Conservation (phyloP, 2,329 filamentous ascomycete genomes). For the Sporothrix sp. region DNA sequence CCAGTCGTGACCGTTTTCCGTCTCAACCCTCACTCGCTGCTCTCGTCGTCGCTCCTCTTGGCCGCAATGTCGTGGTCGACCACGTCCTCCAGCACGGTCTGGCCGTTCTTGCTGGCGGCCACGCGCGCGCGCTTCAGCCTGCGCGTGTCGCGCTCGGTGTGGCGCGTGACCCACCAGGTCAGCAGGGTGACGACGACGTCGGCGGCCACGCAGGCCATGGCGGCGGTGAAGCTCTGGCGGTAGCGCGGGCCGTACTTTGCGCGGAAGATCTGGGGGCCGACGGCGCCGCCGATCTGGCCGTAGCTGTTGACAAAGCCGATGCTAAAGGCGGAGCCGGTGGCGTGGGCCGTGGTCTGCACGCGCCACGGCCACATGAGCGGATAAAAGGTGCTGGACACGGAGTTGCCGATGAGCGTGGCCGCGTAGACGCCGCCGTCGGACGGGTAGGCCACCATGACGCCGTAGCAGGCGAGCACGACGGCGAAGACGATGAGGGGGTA, state of each 20-base stretch:
- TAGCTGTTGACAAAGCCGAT: slow-evolving; percentile 17
- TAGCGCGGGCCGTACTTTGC: slow-evolving; percentile 14
- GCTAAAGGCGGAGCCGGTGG: slow-evolving; percentile 15
- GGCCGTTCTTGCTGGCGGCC: slow-evolving; percentile 8
- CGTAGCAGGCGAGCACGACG: slow-evolving; percentile 14
- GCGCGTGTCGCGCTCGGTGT: slow-evolving; percentile 13
- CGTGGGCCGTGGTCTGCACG: slow-evolving; percentile 10
- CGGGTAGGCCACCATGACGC: slow-evolving; percentile 13
- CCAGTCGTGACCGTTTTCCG: no score
- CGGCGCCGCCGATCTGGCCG: slow-evolving; percentile 17
- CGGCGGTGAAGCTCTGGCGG: slow-evolving; percentile 11
- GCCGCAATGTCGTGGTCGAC: slow-evolving; percentile 10
- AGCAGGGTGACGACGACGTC: slow-evolving; percentile 6
- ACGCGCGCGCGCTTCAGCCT: slow-evolving; percentile 11
- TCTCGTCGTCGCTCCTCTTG: slow-evolving; percentile 8
- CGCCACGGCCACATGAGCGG: slow-evolving; percentile 19
- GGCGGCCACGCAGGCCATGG: slow-evolving; percentile 11
- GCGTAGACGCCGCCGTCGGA: slow-evolving; percentile 24
- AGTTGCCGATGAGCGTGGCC: slow-evolving; percentile 36
- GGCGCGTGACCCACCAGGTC: slow-evolving; percentile 15
- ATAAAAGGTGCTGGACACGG: slow-evolving; percentile 29
- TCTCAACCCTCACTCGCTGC: no score
- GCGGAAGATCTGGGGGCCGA: slow-evolving; percentile 16
- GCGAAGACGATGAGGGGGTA: slow-evolving; percentile 9
- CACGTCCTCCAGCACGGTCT: slow-evolving; percentile 15